These are phyloP conservation scores for Hyaloperonospora arabidopsidis DNA, from an alignment of 352 stramenopile species.

Conservation along the genomic window DNA sequence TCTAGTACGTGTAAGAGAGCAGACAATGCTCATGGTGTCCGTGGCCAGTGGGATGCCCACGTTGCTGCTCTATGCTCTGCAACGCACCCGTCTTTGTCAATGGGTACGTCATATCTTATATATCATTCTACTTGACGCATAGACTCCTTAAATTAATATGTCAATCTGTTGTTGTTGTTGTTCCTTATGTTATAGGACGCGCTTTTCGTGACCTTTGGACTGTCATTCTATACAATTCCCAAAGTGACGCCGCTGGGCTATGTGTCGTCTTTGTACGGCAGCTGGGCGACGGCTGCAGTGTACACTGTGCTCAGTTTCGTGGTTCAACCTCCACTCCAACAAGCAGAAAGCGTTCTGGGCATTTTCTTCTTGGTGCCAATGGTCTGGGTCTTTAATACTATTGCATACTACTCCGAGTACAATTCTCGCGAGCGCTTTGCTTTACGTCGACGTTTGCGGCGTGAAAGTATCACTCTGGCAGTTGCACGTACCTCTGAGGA, in stretches of 20 bases:
- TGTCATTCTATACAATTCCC: constrained; percentile 82
- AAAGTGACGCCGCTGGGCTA: constrained; percentile 80
- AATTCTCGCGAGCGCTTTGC: constrained; percentile 76
- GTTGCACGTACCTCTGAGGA: constrained; percentile 47
- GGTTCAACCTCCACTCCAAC: constrained; percentile 35
- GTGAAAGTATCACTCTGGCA: constrained; percentile 71
- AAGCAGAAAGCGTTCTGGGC: constrained; percentile 48
- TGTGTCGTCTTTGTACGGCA: constrained; percentile 62
- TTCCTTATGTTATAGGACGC: constrained; percentile 37
- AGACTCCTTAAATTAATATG: too few species aligned
- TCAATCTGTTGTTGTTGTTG: constrained; percentile 7
- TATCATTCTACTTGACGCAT: background rate
- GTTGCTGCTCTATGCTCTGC: constrained; percentile 56
- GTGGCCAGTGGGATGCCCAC: constrained; percentile 66
- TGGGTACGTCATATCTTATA: constrained; percentile 40
- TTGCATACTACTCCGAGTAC: constrained; percentile 83
- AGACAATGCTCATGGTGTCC: constrained; percentile 65
- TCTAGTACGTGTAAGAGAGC: constrained; percentile 53
- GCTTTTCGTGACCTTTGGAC: constrained; percentile 73
- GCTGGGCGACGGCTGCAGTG: constrained; percentile 50
- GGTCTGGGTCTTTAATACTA: constrained; percentile 79
- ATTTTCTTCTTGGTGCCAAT: constrained; percentile 65
- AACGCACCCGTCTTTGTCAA: constrained; percentile 68
- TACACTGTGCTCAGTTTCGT: constrained; percentile 51
- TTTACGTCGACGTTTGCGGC: constrained; percentile 50